Evolutionary conservation across 768 basidiomycete species (phyloP).

Genomic region (Vishniacozyma victoriae): DNA sequence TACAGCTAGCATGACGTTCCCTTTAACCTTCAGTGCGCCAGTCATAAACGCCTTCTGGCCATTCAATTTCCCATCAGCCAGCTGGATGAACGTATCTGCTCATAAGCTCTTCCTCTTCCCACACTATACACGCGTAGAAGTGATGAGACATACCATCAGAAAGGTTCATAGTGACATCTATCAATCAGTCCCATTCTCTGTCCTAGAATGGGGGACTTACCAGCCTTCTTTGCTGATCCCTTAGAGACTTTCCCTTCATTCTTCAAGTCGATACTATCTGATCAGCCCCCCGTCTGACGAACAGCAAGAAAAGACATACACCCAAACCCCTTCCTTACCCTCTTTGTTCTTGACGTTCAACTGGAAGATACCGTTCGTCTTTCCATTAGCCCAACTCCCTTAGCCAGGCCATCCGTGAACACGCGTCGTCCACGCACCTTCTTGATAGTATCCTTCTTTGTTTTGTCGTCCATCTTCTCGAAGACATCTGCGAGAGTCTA

Average conservation of each 20-base stretch:
- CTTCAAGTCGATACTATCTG: conserved; percentile 81
- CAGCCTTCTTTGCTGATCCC: conserved; percentile 38
- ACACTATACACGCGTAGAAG: neutral
- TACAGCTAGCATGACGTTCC: conserved; percentile 44
- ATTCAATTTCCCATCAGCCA: conserved; percentile 60
- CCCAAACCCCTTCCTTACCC: conserved; percentile 47
- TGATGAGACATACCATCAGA: conserved; percentile 46
- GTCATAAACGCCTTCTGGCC: conserved; percentile 97
- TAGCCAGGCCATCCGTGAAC: no score
- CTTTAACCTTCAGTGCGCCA: conserved; percentile 69
- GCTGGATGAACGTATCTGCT: conserved; percentile 59
- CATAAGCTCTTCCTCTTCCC: neutral
- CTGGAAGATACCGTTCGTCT: conserved; percentile 87
- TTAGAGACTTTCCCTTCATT: conserved; percentile 47
- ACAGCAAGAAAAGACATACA: conserved; percentile 30
- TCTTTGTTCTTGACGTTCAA: conserved; percentile 68
- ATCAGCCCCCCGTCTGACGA: neutral
- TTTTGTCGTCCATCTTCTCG: conserved; percentile 41
- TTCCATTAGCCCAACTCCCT: neutral
- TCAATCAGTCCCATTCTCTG: conserved; percentile 42
- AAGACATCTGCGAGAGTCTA: conserved; percentile 39
- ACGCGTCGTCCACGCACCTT: conserved; percentile 37
- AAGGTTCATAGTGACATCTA: conserved; percentile 75
- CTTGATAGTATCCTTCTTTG: conserved; percentile 46
- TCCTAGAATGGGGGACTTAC: conserved; percentile 41